These are phyloP conservation scores for Monosporascus sp. DNA, from an alignment of 2,329 filamentous ascomycete genomes.

Conservation along the genomic window DNA sequence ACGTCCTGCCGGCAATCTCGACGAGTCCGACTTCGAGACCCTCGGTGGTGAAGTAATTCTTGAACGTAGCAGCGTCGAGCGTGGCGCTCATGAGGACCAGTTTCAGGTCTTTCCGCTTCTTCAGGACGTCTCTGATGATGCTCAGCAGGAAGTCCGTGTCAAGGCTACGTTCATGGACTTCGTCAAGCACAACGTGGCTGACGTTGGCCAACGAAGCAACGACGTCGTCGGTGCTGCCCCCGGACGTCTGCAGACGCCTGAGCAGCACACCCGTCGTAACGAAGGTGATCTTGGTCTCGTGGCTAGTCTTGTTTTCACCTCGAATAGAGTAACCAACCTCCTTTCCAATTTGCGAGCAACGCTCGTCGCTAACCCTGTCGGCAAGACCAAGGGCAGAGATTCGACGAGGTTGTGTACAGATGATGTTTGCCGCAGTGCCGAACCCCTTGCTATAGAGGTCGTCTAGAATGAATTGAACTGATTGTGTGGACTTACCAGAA, in stretches of 20 bases:
- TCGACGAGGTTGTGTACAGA: constrained; percentile 90
- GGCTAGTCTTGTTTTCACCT: constrained; percentile 74
- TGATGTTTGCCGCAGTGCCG: constrained; percentile 76
- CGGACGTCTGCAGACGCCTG: constrained; percentile 83
- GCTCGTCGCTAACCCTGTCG: constrained; percentile 89
- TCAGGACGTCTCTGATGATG: constrained; percentile 76
- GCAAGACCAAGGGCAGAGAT: constrained; percentile 93
- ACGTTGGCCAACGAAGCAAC: constrained; percentile 79
- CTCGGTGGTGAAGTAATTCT: constrained; percentile 71
- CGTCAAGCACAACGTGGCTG: constrained; percentile 91
- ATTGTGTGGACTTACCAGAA: constrained; percentile 94
- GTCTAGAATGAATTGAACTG: constrained; percentile 91
- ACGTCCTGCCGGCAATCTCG: constrained; percentile 83
- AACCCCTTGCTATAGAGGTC: constrained; percentile 74
- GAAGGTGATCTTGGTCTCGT: constrained; percentile 83
- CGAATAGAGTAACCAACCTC: constrained; percentile 91
- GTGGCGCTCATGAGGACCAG: constrained; percentile 96
- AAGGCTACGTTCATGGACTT: constrained; percentile 91
- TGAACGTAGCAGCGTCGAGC: constrained; percentile 81
- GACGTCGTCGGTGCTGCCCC: constrained; percentile 73
- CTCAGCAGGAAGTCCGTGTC: constrained; percentile 93
- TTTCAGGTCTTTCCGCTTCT: constrained; percentile 71
- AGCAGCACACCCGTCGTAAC: constrained; percentile 93
- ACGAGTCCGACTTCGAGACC: constrained; percentile 68
- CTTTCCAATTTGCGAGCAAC: constrained; percentile 73